Base-by-base conservation (phyloP, 352 stramenopile genomes). In the Achlya hypogyna region DNA sequence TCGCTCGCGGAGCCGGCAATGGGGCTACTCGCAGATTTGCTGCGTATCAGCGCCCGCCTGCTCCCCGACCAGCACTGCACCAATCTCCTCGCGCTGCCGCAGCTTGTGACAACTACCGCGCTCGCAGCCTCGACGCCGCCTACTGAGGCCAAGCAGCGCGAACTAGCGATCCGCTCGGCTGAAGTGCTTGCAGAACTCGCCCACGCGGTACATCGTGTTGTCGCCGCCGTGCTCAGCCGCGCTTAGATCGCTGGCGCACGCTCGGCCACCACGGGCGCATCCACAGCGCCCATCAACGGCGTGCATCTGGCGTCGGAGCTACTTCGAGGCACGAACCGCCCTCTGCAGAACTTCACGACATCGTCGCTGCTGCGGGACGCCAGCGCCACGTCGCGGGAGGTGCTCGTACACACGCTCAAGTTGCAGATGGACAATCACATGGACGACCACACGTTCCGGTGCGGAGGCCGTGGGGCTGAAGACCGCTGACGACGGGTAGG, bases 341-440 rank as follows among this genome's bases (percentile, higher is more conserved):
- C 86, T 53, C 88, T 83, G 12, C 63, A 70, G 80, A 79, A 23
- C 58, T 84, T 29, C 51, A 54, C 18, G 68, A 83, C 20, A 3
- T 12, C 54, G 25, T n/a, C 31, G 31, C 23, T 65, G 23, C 43
- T 63, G 18, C 28, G 20, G 14, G 84, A 84, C 34, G 81, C 89
- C 60, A 89, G 86, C 43, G 53, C 92, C 25, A 91, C 85, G 32
- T 94, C 84, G 10, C 81, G 86, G 20, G 84, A 95, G 53, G 74
- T 91, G 20, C 88, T 95, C 81, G 86, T 95, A 16, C 82, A 92
- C 25, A 82, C 91, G 59, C 67, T 95, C 2, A 95, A 95, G 73
- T 76, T 89, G 31, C 91, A 84, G 27, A 79, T 95, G 74, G 86
- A 95, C 71, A 81, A 85, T 29, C 84, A 93, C 70, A 93, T 95